Percentiles rank a stretch among this genome's conserved stretches.
phyloP scores from a whole-genome alignment of 306 rosid genomes.

The Fragaria nilgerrensis region DNA sequence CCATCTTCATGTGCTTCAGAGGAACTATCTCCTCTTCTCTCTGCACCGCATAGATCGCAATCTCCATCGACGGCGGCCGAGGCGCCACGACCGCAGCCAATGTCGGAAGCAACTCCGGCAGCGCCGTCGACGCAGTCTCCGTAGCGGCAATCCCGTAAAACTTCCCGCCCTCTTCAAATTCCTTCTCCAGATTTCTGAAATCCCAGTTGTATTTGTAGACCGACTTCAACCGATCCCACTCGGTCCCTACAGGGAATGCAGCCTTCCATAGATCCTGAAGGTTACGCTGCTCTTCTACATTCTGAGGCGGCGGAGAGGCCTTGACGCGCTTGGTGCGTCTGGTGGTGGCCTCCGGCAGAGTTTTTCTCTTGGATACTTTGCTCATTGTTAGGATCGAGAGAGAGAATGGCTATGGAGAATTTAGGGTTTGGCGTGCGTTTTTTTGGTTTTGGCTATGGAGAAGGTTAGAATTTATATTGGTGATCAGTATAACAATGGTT shows the following conservation, averaged over 20 bases:
- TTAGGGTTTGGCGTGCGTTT: not conserved
- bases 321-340: constrained; percentile 48
- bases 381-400: constrained; percentile 22
- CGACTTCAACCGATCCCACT: constrained; percentile 48
- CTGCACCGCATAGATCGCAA: constrained; percentile 82
- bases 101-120: not conserved
- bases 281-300: constrained; percentile 38
- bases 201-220: constrained; percentile 46
- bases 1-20: constrained; percentile 98
- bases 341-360: constrained; percentile 26
- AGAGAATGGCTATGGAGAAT: not conserved
- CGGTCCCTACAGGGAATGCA: constrained; percentile 51
- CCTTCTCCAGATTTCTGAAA: constrained; percentile 43
- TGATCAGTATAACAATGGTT: too few species aligned
- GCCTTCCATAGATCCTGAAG: constrained; percentile 40
- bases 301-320: constrained; percentile 39
- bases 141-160: constrained; percentile 61
- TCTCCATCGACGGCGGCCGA: constrained; percentile 87
- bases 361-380: constrained; percentile 59
- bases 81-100: constrained; percentile 57
- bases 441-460: not conserved
- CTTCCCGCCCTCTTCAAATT: constrained; percentile 78
- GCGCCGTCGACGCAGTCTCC: constrained; percentile 28
- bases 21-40: constrained; percentile 94
- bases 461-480: too few species aligned